Base-by-base conservation (phyloP, 306 rosid species). In the Hylodesmum podocarpum region DNA sequence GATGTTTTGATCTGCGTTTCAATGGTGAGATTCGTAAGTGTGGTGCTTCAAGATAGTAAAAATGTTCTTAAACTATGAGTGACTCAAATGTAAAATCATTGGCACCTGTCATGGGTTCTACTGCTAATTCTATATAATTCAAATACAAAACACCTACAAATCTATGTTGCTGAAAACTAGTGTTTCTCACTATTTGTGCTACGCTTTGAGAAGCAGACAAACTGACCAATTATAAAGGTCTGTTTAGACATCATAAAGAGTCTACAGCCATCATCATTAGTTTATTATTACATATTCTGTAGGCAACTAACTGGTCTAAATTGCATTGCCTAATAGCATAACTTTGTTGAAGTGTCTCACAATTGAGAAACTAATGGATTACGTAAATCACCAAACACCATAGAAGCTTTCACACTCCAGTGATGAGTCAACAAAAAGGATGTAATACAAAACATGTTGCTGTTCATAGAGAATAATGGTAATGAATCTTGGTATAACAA, bases 1-100 rank as follows among this genome's bases (percentile, higher is more conserved):
- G 97, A 88, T 68, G 94, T 92, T 83, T 80, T 88, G 72, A 92
- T 75, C 96, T 92, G 89, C 72, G 87, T 75, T 75, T 66, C 61
- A 78, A 81, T 22, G 33, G 50, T 33, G 67, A 84, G 75, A 83
- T 22, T 51, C 72, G 29, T 87, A 59, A 84, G 25, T 21, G 18
- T 21, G 9, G n/a, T 44, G 54, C 77, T 75, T 58, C 4, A 3
- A 61, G 31, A 66, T 33, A 37, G 41, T 40, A n/a, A 39, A 72
- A 25, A 33, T 57, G 28, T 55, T 33, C 37, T 9, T 0, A 22
- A 53, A 39, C 43, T 70, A 33, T 4, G 53, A 15, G 24, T 15
- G 19, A 82, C 34, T 54, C 16, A 76, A 34, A 33, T 47, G 51
- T 25, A 37, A 41, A 66, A 55, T 14, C n/a, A 53, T 62, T 34